phyloP scores from a whole-genome alignment of 768 basidiomycete species.

The Russula sp. region DNA sequence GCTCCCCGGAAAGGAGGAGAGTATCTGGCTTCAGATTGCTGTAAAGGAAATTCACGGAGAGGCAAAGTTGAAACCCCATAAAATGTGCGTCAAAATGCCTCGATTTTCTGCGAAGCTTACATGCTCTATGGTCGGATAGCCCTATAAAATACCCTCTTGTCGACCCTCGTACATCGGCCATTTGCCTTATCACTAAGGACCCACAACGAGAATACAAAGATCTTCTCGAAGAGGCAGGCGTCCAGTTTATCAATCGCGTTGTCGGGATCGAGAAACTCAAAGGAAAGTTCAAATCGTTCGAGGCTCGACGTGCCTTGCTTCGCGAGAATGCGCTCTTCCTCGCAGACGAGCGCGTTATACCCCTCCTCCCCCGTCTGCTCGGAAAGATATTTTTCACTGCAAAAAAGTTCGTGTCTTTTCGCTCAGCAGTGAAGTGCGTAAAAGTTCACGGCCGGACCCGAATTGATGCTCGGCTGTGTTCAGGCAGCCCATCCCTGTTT shows the following conservation, averaged over 20 bases:
- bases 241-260: constrained; percentile 89
- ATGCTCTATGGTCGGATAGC: constrained; percentile 40
- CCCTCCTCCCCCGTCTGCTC: constrained; percentile 80
- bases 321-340: constrained; percentile 92
- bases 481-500: constrained; percentile 96
- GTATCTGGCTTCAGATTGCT: constrained; percentile 85
- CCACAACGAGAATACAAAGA: constrained; percentile 97
- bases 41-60: constrained; percentile 78
- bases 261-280: constrained; percentile 90
- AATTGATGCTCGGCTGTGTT: constrained; percentile 1
- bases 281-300: constrained; percentile 87
- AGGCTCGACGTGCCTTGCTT: constrained; percentile 76
- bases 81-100: constrained; percentile 61
- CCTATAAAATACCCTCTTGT: constrained; percentile 77
- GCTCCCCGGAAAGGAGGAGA: constrained; percentile 72
- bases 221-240: constrained; percentile 67
- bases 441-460: neutral
- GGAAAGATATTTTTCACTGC: constrained; percentile 91
- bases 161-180: constrained; percentile 73
- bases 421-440: neutral
- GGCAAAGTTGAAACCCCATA: constrained; percentile 73
- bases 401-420: constrained; percentile 70
- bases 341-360: constrained; percentile 86
- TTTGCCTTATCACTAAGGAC: constrained; percentile 94
- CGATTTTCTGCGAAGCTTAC: neutral